Evolutionary conservation across 2,329 filamentous ascomycete genomes (phyloP), one percentile per base, ranked within the genome.

Genomic region (Xylariales sp.): DNA sequence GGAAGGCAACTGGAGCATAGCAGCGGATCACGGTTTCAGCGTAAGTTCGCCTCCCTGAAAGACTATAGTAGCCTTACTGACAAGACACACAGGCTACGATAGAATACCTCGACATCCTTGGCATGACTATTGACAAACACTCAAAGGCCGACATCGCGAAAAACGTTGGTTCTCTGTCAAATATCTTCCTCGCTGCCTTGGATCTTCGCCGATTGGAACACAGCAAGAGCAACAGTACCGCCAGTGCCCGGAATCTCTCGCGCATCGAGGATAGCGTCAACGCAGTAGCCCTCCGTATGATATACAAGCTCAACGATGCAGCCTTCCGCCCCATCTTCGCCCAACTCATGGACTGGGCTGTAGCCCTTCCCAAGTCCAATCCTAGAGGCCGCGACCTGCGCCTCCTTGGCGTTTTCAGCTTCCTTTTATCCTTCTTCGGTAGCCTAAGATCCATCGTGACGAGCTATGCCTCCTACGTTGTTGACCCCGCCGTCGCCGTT

Each of bases 281-380:
- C 57, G 77, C 84, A 8, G 80, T 85, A 10, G 79, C 83, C 0
- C 77, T 98, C 45, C 86, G 88, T 63, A 93, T 96, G 82, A 86
- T 95, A 40, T 88, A 95, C 70, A 97, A 97, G 71, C 78, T 98
- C 47, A 97, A 96, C 65, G 93, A 98, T 59, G 83, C 86, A 1
- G 81, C 86, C 1, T 98, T 98, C 79, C 78, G 90, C 10, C 94
- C 93, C 1, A 81, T 98, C 48, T 98, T 97, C 68, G 76, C 82
- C 12, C 80, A 84, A 49, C 69, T 96, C n/a, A 73, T 94, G 33
- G 88, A 95, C 43, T 96, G 90, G 86, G 77, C 85, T 1, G 73
- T 70, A 14, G 67, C 70, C 0, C 63, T 86, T 32, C 66, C 82
- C 14, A 81, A 82, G 65, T 76, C 74, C 45, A 82, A 88, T 53